Evolutionary conservation across 352 stramenopile genomes (phyloP).

Genomic region (Phytophthora cryptogea): DNA sequence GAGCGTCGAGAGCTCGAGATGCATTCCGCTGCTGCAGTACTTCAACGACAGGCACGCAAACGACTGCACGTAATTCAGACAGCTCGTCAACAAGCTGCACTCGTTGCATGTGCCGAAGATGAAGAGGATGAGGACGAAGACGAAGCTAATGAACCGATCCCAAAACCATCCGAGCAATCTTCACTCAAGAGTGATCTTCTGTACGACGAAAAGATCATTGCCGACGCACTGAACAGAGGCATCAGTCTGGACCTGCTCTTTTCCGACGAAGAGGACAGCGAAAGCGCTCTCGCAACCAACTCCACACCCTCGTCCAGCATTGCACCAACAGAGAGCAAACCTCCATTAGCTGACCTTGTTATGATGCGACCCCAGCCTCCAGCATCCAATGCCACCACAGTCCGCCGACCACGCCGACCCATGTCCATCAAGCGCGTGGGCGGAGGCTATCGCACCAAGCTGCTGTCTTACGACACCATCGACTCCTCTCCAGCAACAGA

Average conservation of each 20-base stretch:
- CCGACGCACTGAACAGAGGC: slow-evolving; percentile 32
- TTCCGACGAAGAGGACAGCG: slow-evolving; percentile 44
- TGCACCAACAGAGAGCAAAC: slow-evolving; percentile 1
- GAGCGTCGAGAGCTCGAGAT: slow-evolving; percentile 34
- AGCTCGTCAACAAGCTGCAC: slow-evolving; percentile 18
- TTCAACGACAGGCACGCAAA: slow-evolving; percentile 57
- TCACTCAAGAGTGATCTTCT: slow-evolving; percentile 1
- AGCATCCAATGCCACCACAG: slow-evolving; percentile 2
- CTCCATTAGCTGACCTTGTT: neutral
- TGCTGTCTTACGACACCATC: slow-evolving; percentile 18
- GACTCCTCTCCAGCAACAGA: slow-evolving; percentile 11
- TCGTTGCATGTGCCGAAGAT: slow-evolving; percentile 23
- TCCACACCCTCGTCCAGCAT: slow-evolving; percentile 20
- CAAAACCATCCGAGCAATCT: neutral
- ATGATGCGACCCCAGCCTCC: slow-evolving; percentile 24
- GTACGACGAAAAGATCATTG: slow-evolving; percentile 16
- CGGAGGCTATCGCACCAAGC: slow-evolving; percentile 54
- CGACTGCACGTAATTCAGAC: slow-evolving; percentile 25
- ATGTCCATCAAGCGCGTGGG: slow-evolving; percentile 58
- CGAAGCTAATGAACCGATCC: neutral
- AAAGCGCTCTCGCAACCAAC: slow-evolving; percentile 10
- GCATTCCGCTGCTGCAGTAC: slow-evolving; percentile 41
- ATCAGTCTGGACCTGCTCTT: slow-evolving; percentile 68
- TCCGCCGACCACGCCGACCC: slow-evolving; percentile 12
- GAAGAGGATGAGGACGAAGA: slow-evolving; percentile 24